Evolutionary conservation across 2,329 filamentous ascomycete genomes (phyloP).

Genomic region (Chaetoscypha palmicola): DNA sequence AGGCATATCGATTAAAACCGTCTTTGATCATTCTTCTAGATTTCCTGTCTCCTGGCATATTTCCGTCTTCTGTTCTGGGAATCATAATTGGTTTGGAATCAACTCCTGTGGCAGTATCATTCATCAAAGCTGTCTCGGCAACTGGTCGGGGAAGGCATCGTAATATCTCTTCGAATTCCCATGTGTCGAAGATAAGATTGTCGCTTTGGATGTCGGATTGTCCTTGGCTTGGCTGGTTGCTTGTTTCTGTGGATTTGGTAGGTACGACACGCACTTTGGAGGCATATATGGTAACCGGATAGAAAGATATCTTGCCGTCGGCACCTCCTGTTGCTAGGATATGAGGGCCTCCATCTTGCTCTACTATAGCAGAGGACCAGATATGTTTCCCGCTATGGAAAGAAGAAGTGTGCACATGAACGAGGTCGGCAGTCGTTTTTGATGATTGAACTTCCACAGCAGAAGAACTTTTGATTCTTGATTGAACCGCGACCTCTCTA

Average conservation of each 20-base stretch:
- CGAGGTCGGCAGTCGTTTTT: slow-evolving; percentile 32
- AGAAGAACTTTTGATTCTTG: not conserved
- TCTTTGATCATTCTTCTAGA: slow-evolving; percentile 35
- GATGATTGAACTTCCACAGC: not conserved
- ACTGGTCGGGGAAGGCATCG: not conserved
- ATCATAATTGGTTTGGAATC: not conserved
- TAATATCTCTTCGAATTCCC: slow-evolving; percentile 13
- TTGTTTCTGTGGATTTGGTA: not conserved
- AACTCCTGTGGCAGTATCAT: not conserved
- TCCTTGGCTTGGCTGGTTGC: not conserved
- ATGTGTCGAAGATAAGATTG: too few relatives aligned
- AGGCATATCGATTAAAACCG: slow-evolving; percentile 56
- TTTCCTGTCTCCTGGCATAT: slow-evolving; percentile 23
- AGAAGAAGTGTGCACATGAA: slow-evolving; percentile 48
- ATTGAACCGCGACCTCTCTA: not conserved
- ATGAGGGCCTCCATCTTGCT: not conserved
- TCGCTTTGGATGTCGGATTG: too few relatives aligned
- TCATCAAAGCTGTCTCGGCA: not conserved
- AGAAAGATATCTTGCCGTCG: slow-evolving; percentile 60
- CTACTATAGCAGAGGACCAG: slow-evolving; percentile 62
- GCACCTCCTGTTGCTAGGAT: slow-evolving; percentile 66
- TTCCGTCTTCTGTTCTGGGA: not conserved
- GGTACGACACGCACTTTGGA: not conserved
- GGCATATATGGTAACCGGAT: not conserved
- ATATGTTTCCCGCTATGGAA: slow-evolving; percentile 84